Percentiles rank a stretch among this genome's conserved stretches.
Evolutionary conservation across 768 basidiomycete species (phyloP).

Genomic region (Trametes gibbosa): DNA sequence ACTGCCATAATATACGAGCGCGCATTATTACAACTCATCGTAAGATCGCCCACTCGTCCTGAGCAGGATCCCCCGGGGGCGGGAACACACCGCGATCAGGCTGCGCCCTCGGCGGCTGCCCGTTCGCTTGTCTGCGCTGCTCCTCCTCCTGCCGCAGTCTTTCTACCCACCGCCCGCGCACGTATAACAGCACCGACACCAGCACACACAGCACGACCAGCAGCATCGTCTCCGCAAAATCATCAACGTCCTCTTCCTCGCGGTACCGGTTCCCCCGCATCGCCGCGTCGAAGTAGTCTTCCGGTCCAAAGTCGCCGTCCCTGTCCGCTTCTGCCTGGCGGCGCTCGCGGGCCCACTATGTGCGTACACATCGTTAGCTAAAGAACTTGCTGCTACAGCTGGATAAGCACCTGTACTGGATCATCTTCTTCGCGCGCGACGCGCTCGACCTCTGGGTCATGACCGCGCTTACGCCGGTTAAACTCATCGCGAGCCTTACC

Average conservation of each 20-base stretch:
- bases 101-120: slow-evolving; percentile 16
- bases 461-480: slow-evolving; percentile 49
- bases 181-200: slow-evolving; percentile 73
- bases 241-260: slow-evolving; percentile 57
- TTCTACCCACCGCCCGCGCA: slow-evolving; percentile 76
- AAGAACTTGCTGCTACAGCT: background rate
- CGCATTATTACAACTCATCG: slow-evolving; percentile 34
- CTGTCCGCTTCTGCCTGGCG: slow-evolving; percentile 69
- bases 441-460: slow-evolving; percentile 27
- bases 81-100: slow-evolving; percentile 50
- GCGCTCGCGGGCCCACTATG: slow-evolving; percentile 76
- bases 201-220: slow-evolving; percentile 70
- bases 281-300: slow-evolving; percentile 78
- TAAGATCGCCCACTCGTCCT: slow-evolving; percentile 64
- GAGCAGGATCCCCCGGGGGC: slow-evolving; percentile 58
- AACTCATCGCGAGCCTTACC: slow-evolving; percentile 83
- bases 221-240: slow-evolving; percentile 78
- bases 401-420: slow-evolving; percentile 57
- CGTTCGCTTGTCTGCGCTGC: slow-evolving; percentile 34
- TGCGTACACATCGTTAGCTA: background rate
- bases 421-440: slow-evolving; percentile 57
- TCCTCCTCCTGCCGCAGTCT: slow-evolving; percentile 63
- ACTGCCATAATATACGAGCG: background rate
- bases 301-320: slow-evolving; percentile 73
- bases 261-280: slow-evolving; percentile 51